These are phyloP conservation scores for Lichtheimia ramosa DNA, from an alignment of 371 early-diverging fungal genomes.

Conservation along the genomic window DNA sequence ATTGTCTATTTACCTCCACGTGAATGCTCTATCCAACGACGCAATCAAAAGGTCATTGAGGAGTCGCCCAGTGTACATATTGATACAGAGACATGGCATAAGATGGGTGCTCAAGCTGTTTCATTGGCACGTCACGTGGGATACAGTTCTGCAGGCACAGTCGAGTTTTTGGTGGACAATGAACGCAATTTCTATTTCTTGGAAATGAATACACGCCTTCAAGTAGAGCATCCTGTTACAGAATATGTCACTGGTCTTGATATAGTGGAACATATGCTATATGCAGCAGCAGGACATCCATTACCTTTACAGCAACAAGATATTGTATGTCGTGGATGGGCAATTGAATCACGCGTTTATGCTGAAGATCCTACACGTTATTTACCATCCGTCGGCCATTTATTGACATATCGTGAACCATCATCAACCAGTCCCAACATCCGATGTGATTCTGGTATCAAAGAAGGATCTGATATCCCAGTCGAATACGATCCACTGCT, in stretches of 20 bases:
- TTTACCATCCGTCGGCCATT: conserved; percentile 89
- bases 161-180: conserved; percentile 79
- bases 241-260: conserved; percentile 93
- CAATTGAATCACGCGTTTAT: conserved; percentile 85
- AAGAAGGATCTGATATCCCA: conserved; percentile 81
- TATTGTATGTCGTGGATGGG: conserved; percentile 74
- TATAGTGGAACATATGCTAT: conserved; percentile 90
- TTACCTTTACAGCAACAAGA: conserved; percentile 59
- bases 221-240: conserved; percentile 98
- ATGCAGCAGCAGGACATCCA: conserved; percentile 73
- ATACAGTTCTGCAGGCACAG: conserved; percentile 75
- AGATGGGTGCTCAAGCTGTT: conserved; percentile 87
- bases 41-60: conserved; percentile 84
- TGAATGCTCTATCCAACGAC: conserved; percentile 90
- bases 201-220: conserved; percentile 89
- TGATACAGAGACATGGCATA: conserved; percentile 61
- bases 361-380: conserved; percentile 90
- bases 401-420: conserved; percentile 37
- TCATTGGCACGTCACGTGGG: conserved; percentile 78
- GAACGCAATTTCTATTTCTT: conserved; percentile 80
- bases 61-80: conserved; percentile 82
- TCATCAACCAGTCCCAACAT: conserved; percentile 1
- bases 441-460: conserved; percentile 50
- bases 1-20: conserved; percentile 84
- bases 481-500: conserved; percentile 87